Evolutionary conservation across 768 basidiomycete species (phyloP).

Genomic region (Leccinum fibrillosum): DNA sequence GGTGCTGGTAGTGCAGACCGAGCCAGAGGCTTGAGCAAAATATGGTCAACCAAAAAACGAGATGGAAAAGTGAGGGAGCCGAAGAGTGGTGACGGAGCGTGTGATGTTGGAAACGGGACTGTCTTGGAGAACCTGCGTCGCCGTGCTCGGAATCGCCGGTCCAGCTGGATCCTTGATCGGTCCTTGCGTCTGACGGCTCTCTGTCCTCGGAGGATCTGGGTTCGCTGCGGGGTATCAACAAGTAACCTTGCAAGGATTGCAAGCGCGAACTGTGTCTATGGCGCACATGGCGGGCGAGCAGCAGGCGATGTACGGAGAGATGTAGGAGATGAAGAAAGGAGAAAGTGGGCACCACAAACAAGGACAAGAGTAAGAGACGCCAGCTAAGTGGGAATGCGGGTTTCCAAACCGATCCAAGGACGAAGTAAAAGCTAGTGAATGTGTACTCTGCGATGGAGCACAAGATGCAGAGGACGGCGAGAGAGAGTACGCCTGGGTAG

Average conservation of each 20-base stretch:
- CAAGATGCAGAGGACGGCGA: slow-evolving; percentile 1
- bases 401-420: slow-evolving; percentile 9
- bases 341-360: slow-evolving; percentile 14
- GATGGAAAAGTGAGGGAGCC: background rate
- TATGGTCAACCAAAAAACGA: slow-evolving; percentile 6
- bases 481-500: background rate
- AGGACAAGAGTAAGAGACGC: slow-evolving; percentile 12
- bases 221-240: slow-evolving; percentile 9
- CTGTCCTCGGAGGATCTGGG: slow-evolving; percentile 3
- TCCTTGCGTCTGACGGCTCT: background rate
- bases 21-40: slow-evolving; percentile 2
- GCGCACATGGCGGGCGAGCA: background rate
- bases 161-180: background rate
- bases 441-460: slow-evolving; percentile 9
- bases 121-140: background rate
- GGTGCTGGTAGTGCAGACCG: background rate
- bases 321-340: slow-evolving; percentile 7
- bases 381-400: slow-evolving; percentile 19
- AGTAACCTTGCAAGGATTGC: slow-evolving; percentile 5
- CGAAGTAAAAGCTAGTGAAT: slow-evolving; percentile 11
- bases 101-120: background rate
- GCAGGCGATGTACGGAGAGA: background rate
- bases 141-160: background rate
- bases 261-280: background rate
- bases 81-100: background rate